Evolutionary conservation across 305 asterid genomes (phyloP).

Genomic region (Plantago rigida): DNA sequence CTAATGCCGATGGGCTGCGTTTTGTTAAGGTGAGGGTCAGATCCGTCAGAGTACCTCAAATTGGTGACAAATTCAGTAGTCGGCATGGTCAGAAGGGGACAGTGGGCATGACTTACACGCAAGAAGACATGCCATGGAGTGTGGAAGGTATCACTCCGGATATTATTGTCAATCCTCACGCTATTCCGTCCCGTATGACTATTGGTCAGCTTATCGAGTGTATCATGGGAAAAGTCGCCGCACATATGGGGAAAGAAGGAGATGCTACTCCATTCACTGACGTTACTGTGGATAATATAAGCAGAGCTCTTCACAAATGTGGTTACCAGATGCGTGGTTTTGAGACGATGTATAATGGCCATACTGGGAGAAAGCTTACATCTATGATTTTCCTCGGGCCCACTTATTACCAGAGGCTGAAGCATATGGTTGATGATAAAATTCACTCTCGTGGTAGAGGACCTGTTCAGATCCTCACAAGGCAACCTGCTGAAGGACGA

Average conservation of each 20-base stretch:
- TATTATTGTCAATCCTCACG: slow-evolving; percentile 88
- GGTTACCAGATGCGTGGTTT: slow-evolving; percentile 95
- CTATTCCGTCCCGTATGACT: slow-evolving; percentile 97
- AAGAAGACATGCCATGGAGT: slow-evolving; percentile 98
- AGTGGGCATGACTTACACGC: slow-evolving; percentile 93
- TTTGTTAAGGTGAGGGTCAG: slow-evolving; percentile 93
- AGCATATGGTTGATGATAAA: slow-evolving; percentile 97
- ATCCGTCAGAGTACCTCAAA: slow-evolving; percentile 91
- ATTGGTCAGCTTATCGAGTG: slow-evolving; percentile 97
- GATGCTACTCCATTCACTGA: slow-evolving; percentile 99
- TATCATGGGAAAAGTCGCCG: slow-evolving; percentile 97
- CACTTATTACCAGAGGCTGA: slow-evolving; percentile 90
- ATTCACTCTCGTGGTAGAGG: slow-evolving; percentile 96
- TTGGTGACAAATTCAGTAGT: slow-evolving; percentile 93
- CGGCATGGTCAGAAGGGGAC: slow-evolving; percentile 98
- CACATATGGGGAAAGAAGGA: slow-evolving; percentile 97
- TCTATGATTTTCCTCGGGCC: slow-evolving; percentile 93
- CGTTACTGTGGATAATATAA: slow-evolving; percentile 89
- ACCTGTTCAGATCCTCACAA: slow-evolving; percentile 87
- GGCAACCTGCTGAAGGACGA: slow-evolving; percentile 98
- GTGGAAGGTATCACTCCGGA: slow-evolving; percentile 86
- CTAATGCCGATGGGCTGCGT: slow-evolving; percentile 89
- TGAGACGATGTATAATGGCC: slow-evolving; percentile 97
- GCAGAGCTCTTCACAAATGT: slow-evolving; percentile 89
- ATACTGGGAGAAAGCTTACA: slow-evolving; percentile 69